Conservation (phyloP, 768 basidiomycete species). For the Sutorius australiensis region DNA sequence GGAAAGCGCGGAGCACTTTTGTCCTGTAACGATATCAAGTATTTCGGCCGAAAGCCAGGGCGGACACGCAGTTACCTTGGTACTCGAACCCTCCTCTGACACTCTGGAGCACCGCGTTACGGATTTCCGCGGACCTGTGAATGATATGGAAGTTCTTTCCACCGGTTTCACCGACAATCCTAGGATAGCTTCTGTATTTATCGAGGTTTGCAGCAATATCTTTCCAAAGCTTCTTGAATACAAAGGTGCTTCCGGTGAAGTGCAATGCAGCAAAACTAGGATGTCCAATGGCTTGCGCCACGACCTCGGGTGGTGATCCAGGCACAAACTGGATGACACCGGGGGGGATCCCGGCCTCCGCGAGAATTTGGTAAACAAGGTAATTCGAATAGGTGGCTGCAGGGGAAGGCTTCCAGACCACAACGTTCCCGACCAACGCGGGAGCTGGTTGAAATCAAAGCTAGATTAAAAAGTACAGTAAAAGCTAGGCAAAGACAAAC, state of each 20-base stretch:
- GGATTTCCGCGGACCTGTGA: conserved; percentile 81
- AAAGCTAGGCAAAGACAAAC: conserved; percentile 30
- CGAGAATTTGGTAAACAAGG: conserved; percentile 83
- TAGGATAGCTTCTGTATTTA: conserved; percentile 82
- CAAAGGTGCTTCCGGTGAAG: conserved; percentile 93
- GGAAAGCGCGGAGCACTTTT: conserved; percentile 96
- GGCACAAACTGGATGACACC: conserved; percentile 98
- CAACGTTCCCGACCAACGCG: conserved; percentile 91
- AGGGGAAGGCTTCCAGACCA: conserved; percentile 97
- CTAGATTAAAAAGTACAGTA: not conserved
- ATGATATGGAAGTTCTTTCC: conserved; percentile 99
- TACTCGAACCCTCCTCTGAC: conserved; percentile 94
- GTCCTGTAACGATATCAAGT: conserved; percentile 45
- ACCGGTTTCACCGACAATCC: conserved; percentile 96
- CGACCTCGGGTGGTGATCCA: conserved; percentile 80
- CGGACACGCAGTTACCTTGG: conserved; percentile 52
- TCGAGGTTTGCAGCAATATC: conserved; percentile 88
- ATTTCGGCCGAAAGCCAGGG: not conserved
- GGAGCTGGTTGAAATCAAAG: conserved; percentile 51
- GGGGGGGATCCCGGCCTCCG: conserved; percentile 91
- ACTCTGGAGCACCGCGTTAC: conserved; percentile 85
- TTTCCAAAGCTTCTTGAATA: conserved; percentile 97
- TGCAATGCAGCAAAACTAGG: conserved; percentile 82
- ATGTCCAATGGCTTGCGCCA: conserved; percentile 78
- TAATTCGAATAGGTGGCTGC: conserved; percentile 95